Evolutionary conservation across 2,329 filamentous ascomycete species (phyloP), one percentile per base, ranked within the genome.

Genomic region (Elsinoe batatas): DNA sequence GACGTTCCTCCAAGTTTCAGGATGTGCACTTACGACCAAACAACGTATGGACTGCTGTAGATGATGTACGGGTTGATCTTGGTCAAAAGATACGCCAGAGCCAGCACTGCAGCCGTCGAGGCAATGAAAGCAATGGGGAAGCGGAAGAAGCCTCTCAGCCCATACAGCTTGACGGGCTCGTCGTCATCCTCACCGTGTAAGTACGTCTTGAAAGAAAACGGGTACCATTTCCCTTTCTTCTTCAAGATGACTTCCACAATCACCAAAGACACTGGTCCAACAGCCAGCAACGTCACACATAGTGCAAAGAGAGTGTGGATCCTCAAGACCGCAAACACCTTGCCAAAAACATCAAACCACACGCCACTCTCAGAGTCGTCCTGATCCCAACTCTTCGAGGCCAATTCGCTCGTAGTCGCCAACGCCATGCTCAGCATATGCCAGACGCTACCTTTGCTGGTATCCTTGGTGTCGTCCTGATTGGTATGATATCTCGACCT

Each of bases 261-360:
- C 12, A 88, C 75, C 20, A 97, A 73, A 2, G 85, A 73, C 44
- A 97, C 68, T 0, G 91, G 91, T 0, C 86, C 83, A 17, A 84
- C 84, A 17, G 95, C 84, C 17, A 97, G 80, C 11, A 97, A 72
- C 0, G 87, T 87, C 26, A 97, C 79, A 4, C 89, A 91, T 72
- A 93, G 82, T 3, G 89, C 90, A 70, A 97, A 97, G 57, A 97
- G 78, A 6, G 88, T 90, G 60, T 87, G 81, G 37, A 96, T 76
- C 46, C 80, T 79, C 65, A 96, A 87, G 1, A 95, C 77, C 13
- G 85, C 87, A 68, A 96, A 90, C 1, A 77, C 77, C 56, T 77
- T 79, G 42, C 91, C 93, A 61, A 95, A 91, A 6, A 97, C 71
- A 66, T 97, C 93, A 65, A 97, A 97, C 89, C 91, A 98, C 12